phyloP scores from a whole-genome alignment of 2,329 filamentous ascomycete genomes.

The Aspergillus clavatus region DNA sequence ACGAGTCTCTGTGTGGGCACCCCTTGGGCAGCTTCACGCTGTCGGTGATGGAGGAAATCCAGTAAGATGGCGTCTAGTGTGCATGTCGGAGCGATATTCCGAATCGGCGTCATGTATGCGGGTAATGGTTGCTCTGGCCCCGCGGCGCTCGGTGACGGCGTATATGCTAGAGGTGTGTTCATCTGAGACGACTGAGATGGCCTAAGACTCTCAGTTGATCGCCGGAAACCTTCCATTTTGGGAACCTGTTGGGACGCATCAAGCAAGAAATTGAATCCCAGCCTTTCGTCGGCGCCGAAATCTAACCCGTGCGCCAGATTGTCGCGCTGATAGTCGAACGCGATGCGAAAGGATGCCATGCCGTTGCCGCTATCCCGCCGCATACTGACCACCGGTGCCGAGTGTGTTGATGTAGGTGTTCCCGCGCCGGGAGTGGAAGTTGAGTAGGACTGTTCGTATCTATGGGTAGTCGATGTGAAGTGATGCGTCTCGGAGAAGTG shows the following conservation, averaged over 20 bases:
- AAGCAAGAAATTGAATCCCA: constrained; percentile 70
- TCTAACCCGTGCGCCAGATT: constrained; percentile 53
- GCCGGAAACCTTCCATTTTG: constrained; percentile 46
- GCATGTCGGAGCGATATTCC: constrained; percentile 65
- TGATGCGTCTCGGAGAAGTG: constrained; percentile 25
- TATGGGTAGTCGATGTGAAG: constrained; percentile 18
- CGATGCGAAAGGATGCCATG: constrained; percentile 33
- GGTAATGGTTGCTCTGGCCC: constrained; percentile 24
- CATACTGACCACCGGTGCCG: constrained; percentile 19
- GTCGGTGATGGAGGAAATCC: constrained; percentile 68
- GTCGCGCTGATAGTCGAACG: constrained; percentile 41
- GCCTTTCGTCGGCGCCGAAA: constrained; percentile 55
- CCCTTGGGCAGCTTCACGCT: constrained; percentile 62
- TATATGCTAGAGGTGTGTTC: constrained; percentile 19
- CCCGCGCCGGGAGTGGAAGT: constrained; percentile 27
- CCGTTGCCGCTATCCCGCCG: constrained; percentile 23
- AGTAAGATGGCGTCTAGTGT: constrained; percentile 74
- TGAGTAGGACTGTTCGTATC: constrained; percentile 25
- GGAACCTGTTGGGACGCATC: constrained; percentile 54
- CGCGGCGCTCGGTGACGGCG: constrained; percentile 20
- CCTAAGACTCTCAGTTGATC: constrained; percentile 23
- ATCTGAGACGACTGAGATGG: constrained; percentile 19
- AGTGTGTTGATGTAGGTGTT: constrained; percentile 28
- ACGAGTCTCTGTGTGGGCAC: constrained; percentile 61
- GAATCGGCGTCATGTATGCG: constrained; percentile 44